These are phyloP conservation scores for Fimicolochytrium jonesii DNA, from an alignment of 192 early-diverging fungal species.

Conservation along the genomic window DNA sequence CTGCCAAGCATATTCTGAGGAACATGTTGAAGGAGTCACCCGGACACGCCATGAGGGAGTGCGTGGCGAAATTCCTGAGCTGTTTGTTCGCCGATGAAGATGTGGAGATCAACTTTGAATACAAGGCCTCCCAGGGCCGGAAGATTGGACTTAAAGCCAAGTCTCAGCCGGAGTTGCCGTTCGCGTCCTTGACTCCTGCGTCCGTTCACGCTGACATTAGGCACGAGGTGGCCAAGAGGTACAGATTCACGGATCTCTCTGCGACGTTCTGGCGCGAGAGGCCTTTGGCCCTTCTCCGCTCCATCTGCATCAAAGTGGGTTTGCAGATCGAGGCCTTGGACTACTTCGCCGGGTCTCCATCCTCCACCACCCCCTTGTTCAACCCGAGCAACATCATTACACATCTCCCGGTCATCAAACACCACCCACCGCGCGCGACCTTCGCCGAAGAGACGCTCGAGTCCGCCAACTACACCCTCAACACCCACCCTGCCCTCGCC, in stretches of 20 bases:
- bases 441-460: constrained; percentile 91
- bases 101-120: not conserved
- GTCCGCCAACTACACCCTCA: constrained; percentile 71
- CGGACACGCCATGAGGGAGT: constrained; percentile 53
- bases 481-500: constrained; percentile 72
- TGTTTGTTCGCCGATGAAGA: constrained; percentile 64
- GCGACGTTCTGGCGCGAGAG: constrained; percentile 39
- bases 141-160: not conserved
- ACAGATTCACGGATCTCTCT: constrained; percentile 63
- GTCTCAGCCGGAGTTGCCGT: constrained; percentile 23
- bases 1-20: constrained; percentile 79
- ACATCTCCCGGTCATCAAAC: constrained; percentile 70
- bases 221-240: constrained; percentile 64
- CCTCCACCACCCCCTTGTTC: constrained; percentile 52
- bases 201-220: constrained; percentile 55
- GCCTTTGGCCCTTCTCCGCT: constrained; percentile 63
- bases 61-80: constrained; percentile 78
- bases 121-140: not conserved
- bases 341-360: constrained; percentile 72
- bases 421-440: constrained; percentile 49
- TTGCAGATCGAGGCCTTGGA: constrained; percentile 77
- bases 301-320: constrained; percentile 78
- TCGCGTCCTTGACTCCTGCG: constrained; percentile 59
- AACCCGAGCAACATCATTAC: constrained; percentile 67
- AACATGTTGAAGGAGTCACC: constrained; percentile 54